Evolutionary conservation across 2,329 filamentous ascomycete species (phyloP).

Genomic region (Colletotrichum euphorbiae): DNA sequence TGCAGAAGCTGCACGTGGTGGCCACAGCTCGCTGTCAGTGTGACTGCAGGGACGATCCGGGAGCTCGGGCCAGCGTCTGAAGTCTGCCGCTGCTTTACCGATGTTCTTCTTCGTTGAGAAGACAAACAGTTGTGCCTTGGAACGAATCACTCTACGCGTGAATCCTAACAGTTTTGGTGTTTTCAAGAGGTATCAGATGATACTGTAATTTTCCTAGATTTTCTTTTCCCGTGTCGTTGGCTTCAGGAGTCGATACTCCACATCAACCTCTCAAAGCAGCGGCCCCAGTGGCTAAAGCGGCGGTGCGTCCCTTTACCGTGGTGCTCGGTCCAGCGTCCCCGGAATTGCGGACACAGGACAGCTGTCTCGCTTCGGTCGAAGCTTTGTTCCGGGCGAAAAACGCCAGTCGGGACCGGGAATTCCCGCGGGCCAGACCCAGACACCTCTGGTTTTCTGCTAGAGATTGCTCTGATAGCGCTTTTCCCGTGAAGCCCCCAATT

Average conservation of each 20-base stretch:
- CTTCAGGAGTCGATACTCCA: no score
- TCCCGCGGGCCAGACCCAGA: slow-evolving; percentile 39
- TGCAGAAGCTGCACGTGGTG: slow-evolving; percentile 23
- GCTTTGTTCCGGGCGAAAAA: slow-evolving; percentile 35
- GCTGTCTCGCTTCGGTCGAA: slow-evolving; percentile 35
- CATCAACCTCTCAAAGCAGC: no score
- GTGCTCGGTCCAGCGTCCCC: slow-evolving; percentile 9
- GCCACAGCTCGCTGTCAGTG: slow-evolving; percentile 2
- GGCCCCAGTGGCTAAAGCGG: not conserved
- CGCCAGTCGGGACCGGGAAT: slow-evolving; percentile 35
- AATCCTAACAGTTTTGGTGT: no score
- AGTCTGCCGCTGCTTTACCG: slow-evolving; percentile 4
- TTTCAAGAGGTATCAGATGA: no score
- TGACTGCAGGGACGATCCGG: slow-evolving; percentile 12
- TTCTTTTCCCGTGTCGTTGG: no score
- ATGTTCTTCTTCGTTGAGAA: slow-evolving; percentile 13
- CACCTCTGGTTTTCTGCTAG: slow-evolving; percentile 37
- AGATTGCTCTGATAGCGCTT: slow-evolving; percentile 37
- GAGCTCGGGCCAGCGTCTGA: slow-evolving; percentile 21
- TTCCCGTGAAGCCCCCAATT: slow-evolving; percentile 34
- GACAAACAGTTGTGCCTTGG: not conserved
- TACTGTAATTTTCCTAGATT: not conserved
- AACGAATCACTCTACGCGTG: no score
- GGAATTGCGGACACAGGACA: slow-evolving; percentile 15
- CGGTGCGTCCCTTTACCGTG: slow-evolving; percentile 16